Base-by-base conservation (phyloP, 768 basidiomycete genomes). In the Termitomyces sp. region DNA sequence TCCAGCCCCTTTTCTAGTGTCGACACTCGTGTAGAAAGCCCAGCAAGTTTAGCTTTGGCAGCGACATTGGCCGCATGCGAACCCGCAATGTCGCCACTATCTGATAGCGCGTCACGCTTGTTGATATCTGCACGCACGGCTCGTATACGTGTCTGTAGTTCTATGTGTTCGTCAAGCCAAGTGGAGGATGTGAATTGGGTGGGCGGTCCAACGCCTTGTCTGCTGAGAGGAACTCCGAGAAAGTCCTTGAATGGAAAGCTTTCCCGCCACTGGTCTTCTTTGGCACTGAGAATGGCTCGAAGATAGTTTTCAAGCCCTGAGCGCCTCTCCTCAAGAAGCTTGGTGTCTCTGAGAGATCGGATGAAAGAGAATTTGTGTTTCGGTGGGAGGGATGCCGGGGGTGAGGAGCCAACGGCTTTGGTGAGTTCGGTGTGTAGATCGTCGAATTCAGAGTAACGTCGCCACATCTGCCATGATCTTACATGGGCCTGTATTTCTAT, bases 371-470 rank as follows among this genome's bases (percentile, higher is more conserved):
- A 79, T 44, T 83, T 73, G 68, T 91, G 90, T 73, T 98, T 98
- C 10, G 89, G 85, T 37, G 96, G 96, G 20, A 98, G 82, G n/a
- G 79, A 60, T 18, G 73, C 80, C 13, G 95, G 95, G 12, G 95
- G 93, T 20, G 87, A 74, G n/a, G 85, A 81, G 16, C 87, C 87
- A n/a, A 83, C 83, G n/a, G 87, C 82, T 68, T 89, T 87, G 27
- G 82, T 81, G 65, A 97, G 84, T 66, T 95, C 89, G 8, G 82
- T 81, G 71, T 95, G 83, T 7, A 98, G 85, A 65, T 92, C 87
- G 68, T 83, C 86, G 74, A 98, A 98, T 74, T 97, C 94, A 43
- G 93, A 95, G 76, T 98, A 98, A 50, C 96, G 89, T 57, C 89
- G 80, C 86, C 90, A 91, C 81, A 97, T 91, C 57, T 89, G 85